These are phyloP conservation scores for Ilex asprella DNA, from an alignment of 257 asterid genomes.

Conservation along the genomic window DNA sequence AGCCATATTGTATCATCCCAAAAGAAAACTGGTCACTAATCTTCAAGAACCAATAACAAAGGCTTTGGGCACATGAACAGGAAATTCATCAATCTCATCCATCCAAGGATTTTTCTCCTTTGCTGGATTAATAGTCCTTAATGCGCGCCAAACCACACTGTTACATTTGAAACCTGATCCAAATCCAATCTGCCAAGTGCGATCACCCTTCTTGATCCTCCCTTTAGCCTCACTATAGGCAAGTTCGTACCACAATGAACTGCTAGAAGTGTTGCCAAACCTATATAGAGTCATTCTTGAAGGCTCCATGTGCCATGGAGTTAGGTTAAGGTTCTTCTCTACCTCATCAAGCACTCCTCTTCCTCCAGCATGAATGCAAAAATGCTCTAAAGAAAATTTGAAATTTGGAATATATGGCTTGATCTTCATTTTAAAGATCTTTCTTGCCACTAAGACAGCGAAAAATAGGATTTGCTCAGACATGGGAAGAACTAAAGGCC, in stretches of 20 bases:
- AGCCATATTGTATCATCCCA: too few species aligned
- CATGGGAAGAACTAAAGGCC: slow-evolving; percentile 60
- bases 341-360: slow-evolving; percentile 41
- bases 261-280: slow-evolving; percentile 48
- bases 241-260: slow-evolving; percentile 47
- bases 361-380: slow-evolving; percentile 52
- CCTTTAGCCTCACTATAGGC: slow-evolving; percentile 50
- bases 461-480: slow-evolving; percentile 55
- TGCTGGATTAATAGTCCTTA: slow-evolving; percentile 34
- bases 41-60: too few species aligned
- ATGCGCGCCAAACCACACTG: slow-evolving; percentile 46
- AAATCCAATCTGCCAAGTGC: slow-evolving; percentile 51
- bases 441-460: slow-evolving; percentile 35
- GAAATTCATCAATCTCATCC: slow-evolving; percentile 47
- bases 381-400: slow-evolving; percentile 45
- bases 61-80: slow-evolving; percentile 27
- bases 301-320: slow-evolving; percentile 50
- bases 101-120: slow-evolving; percentile 51
- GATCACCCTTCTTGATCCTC: slow-evolving; percentile 37
- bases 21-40: too few species aligned
- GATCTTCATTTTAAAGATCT: slow-evolving; percentile 37
- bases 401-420: slow-evolving; percentile 44
- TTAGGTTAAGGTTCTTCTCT: slow-evolving; percentile 38
- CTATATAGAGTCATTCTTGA: slow-evolving; percentile 51
- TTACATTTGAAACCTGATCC: slow-evolving; percentile 56